Evolutionary conservation across 805 yeast genomes (phyloP).

Genomic region (Lipomyces spencermartinsiae): DNA sequence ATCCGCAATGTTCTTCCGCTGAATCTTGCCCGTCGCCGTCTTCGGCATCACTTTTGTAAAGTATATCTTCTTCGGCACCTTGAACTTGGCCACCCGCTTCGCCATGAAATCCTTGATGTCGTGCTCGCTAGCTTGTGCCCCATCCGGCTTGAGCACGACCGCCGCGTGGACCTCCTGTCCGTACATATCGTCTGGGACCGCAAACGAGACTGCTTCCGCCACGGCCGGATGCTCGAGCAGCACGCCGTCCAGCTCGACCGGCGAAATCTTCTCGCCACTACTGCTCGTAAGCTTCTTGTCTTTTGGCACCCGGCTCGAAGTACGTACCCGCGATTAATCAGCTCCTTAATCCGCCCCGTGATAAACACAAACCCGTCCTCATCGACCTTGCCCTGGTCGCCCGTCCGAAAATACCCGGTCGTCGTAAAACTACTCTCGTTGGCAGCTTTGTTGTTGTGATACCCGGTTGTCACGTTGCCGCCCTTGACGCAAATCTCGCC

Average conservation of each 20-base stretch:
- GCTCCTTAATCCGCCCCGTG: conserved; percentile 75
- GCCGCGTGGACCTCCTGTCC: conserved; percentile 78
- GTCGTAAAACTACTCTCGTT: conserved; percentile 68
- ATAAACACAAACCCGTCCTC: conserved; percentile 62
- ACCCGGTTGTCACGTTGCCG: conserved; percentile 71
- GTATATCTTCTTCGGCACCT: conserved; percentile 63
- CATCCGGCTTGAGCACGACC: conserved; percentile 56
- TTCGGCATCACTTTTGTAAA: conserved; percentile 70
- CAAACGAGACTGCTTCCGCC: conserved; percentile 73
- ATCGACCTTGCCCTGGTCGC: conserved; percentile 74
- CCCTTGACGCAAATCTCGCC: conserved; percentile 79
- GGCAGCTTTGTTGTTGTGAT: conserved; percentile 73
- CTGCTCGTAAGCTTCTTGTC: background rate
- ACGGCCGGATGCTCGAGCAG: conserved; percentile 67
- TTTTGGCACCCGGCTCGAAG: background rate
- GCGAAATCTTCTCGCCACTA: conserved; percentile 77
- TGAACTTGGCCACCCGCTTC: conserved; percentile 59
- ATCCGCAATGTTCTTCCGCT: conserved; percentile 66
- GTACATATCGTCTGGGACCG: conserved; percentile 68
- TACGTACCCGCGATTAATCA: conserved; percentile 64
- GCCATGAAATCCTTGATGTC: conserved; percentile 57
- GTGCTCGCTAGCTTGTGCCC: conserved; percentile 45
- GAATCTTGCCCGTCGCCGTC: conserved; percentile 80
- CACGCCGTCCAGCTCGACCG: conserved; percentile 69
- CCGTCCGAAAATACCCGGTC: conserved; percentile 73